Percentiles rank a stretch among this genome's conserved stretches.
Evolutionary conservation across 371 early-diverging fungal species (phyloP).

Genomic region (Catenaria anguillulae): DNA sequence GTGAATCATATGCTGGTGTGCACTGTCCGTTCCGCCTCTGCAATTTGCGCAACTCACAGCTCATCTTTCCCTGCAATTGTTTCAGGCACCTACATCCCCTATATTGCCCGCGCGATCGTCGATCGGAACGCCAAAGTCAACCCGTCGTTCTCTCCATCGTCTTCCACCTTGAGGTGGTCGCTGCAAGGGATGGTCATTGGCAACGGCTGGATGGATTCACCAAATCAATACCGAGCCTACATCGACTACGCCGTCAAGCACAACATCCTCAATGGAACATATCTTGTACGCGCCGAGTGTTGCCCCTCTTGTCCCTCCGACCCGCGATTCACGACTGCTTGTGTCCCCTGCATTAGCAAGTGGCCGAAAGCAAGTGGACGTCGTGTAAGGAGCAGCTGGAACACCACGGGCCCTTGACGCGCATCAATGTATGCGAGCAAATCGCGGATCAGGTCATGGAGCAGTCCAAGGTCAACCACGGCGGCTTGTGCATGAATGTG

Average conservation of each 20-base stretch:
- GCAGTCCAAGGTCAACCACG: constrained; percentile 6
- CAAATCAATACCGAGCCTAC: constrained; percentile 31
- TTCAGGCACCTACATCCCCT: constrained; percentile 73
- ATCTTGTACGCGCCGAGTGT: constrained; percentile 17
- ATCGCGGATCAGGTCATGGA: constrained; percentile 9
- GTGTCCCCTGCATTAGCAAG: neutral
- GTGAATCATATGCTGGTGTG: constrained; percentile 81
- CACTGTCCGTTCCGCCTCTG: too few species aligned
- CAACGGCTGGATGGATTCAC: constrained; percentile 78
- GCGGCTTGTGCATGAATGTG: constrained; percentile 47
- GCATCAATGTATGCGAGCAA: constrained; percentile 1
- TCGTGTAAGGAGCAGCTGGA: neutral
- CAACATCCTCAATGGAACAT: constrained; percentile 18
- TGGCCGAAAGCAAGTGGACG: neutral
- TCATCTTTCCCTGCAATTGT: too few species aligned
- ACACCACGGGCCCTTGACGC: neutral
- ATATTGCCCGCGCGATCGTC: constrained; percentile 45
- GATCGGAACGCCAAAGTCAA: constrained; percentile 34
- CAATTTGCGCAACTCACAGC: too few species aligned
- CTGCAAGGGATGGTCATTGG: constrained; percentile 58
- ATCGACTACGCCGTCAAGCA: constrained; percentile 17
- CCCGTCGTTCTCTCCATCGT: constrained; percentile 18
- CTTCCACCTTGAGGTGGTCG: constrained; percentile 23
- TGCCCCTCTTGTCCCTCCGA: neutral
- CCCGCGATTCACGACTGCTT: too few species aligned